phyloP scores from a whole-genome alignment of 768 basidiomycete genomes.

The Kwoniella heveanensis region DNA sequence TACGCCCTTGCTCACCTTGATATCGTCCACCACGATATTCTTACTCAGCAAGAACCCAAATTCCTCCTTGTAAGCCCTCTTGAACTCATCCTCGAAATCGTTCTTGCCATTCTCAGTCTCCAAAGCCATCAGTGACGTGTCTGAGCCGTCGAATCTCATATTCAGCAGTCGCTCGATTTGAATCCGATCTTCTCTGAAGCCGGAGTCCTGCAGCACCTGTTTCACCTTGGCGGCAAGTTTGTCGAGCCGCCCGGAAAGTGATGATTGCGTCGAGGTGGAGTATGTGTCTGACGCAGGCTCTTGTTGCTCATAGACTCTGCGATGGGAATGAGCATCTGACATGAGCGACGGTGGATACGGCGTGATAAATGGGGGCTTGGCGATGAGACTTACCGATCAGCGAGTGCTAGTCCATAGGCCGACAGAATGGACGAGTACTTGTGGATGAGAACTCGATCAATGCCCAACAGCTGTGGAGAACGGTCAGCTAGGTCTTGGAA shows the following conservation, averaged over 20 bases:
- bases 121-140: constrained; percentile 83
- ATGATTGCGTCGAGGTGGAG: constrained; percentile 62
- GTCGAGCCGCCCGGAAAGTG: constrained; percentile 65
- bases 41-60: constrained; percentile 58
- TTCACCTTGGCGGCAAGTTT: constrained; percentile 29
- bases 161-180: constrained; percentile 36
- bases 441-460: constrained; percentile 39
- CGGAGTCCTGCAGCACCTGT: constrained; percentile 31
- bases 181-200: constrained; percentile 33
- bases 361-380: constrained; percentile 7
- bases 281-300: constrained; percentile 83
- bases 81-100: constrained; percentile 61
- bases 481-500: neutral
- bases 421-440: constrained; percentile 47
- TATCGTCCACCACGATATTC: constrained; percentile 55
- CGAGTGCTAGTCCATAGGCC: constrained; percentile 47
- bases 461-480: constrained; percentile 18
- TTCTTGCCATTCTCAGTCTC: constrained; percentile 67
- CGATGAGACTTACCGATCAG: constrained; percentile 54
- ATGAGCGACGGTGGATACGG: too few species aligned
- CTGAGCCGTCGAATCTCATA: constrained; percentile 55
- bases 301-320: constrained; percentile 66
- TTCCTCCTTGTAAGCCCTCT: constrained; percentile 37
- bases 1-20: constrained; percentile 29
- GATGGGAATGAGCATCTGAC: neutral